Base-by-base conservation (phyloP, 352 stramenopile genomes). In the Globisporangium cederbergense region DNA sequence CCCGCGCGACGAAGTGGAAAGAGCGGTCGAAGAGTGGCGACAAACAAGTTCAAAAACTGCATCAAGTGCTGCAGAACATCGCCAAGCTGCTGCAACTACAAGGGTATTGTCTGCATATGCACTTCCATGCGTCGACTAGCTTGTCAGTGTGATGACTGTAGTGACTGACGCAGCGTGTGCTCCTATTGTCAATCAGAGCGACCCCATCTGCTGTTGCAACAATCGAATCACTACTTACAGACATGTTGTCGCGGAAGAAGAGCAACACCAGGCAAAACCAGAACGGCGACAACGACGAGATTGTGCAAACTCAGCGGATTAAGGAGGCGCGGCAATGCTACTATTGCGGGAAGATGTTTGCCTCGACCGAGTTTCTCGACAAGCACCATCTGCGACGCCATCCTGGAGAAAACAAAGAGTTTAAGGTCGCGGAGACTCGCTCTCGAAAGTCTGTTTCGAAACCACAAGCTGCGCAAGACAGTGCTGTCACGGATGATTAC, bases 11-110 rank as follows among this genome's bases (percentile, higher is more conserved):
- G 9, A 89, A 89, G 60, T 90, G 78, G 80, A 90, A 90, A 56
- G 64, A 67, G 2, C 74, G 73, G 0, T 62, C 75, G 10, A 68
- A 67, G 14, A 88, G 71, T 46, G 66, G 72, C 16, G 75, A 89
- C 6, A 76, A 77, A 34, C 83, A 91, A 61, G 74, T 86, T n/a
- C 75, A 90, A 30, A 89, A 90, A 28, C 70, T 93, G 32, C 81
- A 90, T n/a, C 79, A 89, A 56, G 75, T 90, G 67, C 70, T 93
- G 36, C 81, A 90, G 58, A 89, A 77, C 62, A 85, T 91, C 62
- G 78, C 81, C 38, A 90, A 88, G 47, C 62, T 93, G 30, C 60
- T 93, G 62, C 78, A 91, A 60, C 76, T 88, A 40, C 77, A 89
- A 65, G 79, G 83, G 81, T 90, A 67, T 6, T 8, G 55, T 18